These are phyloP conservation scores for Talaromyces albobiverticillius DNA, from an alignment of 2,329 filamentous ascomycete genomes.

Conservation along the genomic window DNA sequence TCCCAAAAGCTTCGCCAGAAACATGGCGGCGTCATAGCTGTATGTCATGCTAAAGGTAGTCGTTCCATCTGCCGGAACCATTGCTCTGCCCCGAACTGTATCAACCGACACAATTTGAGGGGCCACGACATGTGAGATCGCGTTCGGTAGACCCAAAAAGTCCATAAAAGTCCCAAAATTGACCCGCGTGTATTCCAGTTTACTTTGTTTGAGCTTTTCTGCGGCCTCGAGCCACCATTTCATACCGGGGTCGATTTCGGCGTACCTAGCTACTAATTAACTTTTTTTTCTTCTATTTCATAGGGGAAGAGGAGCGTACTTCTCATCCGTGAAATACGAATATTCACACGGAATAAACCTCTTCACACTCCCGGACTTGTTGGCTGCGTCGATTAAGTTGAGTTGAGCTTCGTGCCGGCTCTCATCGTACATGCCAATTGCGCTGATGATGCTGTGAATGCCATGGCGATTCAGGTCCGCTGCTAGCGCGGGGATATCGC, in stretches of 20 bases:
- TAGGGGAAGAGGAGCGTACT: slow-evolving; percentile 7
- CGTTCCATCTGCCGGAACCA: slow-evolving; percentile 15
- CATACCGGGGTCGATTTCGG: slow-evolving; percentile 14
- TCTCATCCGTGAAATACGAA: slow-evolving; percentile 13
- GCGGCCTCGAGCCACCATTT: slow-evolving; percentile 15
- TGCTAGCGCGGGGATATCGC: slow-evolving; percentile 10
- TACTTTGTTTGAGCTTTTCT: slow-evolving; percentile 13
- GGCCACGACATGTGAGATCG: slow-evolving; percentile 10
- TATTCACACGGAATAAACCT: slow-evolving; percentile 16
- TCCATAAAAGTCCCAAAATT: slow-evolving; percentile 17
- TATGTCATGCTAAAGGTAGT: slow-evolving; percentile 14
- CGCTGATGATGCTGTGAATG: slow-evolving; percentile 16
- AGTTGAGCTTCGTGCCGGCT: slow-evolving; percentile 14
- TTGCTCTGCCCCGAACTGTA: slow-evolving; percentile 12
- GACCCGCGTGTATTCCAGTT: slow-evolving; percentile 13
- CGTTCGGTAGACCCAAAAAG: slow-evolving; percentile 14
- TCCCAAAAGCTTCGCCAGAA: slow-evolving; percentile 15
- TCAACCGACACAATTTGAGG: slow-evolving; percentile 12
- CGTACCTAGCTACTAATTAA: slow-evolving; percentile 9
- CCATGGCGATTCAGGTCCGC: slow-evolving; percentile 11
- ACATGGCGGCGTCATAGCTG: slow-evolving; percentile 16
- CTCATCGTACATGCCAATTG: slow-evolving; percentile 16
- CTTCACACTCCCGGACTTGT: slow-evolving; percentile 12
- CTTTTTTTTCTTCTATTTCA: not conserved
- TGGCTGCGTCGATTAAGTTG: slow-evolving; percentile 17